Conservation (phyloP, 73 alveolate species). For the Uronychia binucleata region DNA sequence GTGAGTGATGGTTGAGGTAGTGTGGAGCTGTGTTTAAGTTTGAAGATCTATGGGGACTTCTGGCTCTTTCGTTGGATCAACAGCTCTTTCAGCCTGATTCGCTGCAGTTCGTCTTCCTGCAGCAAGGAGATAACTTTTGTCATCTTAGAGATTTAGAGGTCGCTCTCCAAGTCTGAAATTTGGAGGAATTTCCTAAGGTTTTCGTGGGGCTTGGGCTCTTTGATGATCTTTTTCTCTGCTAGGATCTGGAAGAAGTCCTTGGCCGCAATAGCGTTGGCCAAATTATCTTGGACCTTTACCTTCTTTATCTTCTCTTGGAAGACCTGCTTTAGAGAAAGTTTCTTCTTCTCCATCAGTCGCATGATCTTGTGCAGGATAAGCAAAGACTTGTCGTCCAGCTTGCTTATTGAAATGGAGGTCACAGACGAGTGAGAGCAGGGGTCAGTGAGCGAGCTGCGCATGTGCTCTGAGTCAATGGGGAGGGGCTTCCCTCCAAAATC, state of each 20-base stretch:
- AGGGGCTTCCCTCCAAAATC: too few species aligned
- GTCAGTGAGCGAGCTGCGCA: too few species aligned
- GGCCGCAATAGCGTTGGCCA: not conserved
- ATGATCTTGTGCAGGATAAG: not conserved
- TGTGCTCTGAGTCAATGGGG: too few species aligned
- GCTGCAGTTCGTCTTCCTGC: not conserved
- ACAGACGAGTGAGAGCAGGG: too few species aligned
- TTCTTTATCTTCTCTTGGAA: not conserved
- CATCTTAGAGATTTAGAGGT: not conserved
- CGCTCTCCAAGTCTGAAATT: not conserved
- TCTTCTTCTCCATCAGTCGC: not conserved
- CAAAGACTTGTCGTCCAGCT: not conserved
- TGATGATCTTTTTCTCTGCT: not conserved
- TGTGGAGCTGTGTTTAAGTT: too few species aligned
- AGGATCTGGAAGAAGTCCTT: not conserved
- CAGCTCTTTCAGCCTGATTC: not conserved
- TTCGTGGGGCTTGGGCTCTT: not conserved
- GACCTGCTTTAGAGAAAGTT: not conserved
- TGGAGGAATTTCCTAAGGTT: not conserved
- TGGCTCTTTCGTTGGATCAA: not conserved
- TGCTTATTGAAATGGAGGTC: too few species aligned
- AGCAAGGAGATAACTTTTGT: not conserved
- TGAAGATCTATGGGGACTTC: too few species aligned
- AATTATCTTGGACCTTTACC: not conserved
- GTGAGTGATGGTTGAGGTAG: too few species aligned